phyloP scores from a whole-genome alignment of 1,139 yeast genomes.

The Hansenula anomala region DNA sequence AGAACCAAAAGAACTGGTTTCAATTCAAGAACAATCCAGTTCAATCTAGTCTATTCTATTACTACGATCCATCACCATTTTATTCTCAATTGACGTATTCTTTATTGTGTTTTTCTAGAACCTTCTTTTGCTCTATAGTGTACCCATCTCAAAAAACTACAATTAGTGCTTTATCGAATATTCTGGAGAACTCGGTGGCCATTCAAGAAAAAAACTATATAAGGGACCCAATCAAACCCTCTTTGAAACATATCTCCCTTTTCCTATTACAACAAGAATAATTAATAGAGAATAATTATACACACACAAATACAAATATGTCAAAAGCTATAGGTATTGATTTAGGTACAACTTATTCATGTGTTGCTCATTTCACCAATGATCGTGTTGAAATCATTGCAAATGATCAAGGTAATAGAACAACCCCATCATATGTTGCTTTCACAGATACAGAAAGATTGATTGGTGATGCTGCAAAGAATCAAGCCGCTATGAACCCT shows the following conservation, averaged over 20 bases:
- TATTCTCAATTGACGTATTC: too few species aligned
- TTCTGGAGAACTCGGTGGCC: constrained; percentile 2
- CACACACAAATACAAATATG: constrained; percentile 28
- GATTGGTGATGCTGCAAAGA: constrained; percentile 70
- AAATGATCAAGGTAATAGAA: constrained; percentile 69
- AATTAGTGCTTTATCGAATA: not conserved
- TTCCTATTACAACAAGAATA: not conserved
- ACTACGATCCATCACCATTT: too few species aligned
- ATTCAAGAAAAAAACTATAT: constrained; percentile 7
- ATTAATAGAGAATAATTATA: not conserved
- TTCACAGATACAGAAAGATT: constrained; percentile 64
- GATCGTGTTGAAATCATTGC: constrained; percentile 72
- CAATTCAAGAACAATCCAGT: too few species aligned
- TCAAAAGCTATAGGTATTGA: constrained; percentile 77
- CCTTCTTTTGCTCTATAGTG: not conserved
- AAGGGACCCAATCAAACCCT: not conserved
- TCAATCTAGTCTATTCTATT: too few species aligned
- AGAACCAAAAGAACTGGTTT: too few species aligned
- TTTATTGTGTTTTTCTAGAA: not conserved
- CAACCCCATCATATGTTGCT: constrained; percentile 66
- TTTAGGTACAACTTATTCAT: constrained; percentile 81
- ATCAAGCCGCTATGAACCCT: constrained; percentile 70
- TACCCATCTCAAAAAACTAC: too few species aligned
- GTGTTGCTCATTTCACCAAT: constrained; percentile 73
- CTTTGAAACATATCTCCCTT: not conserved